These are phyloP conservation scores for Domatiomyces globalis DNA, from an alignment of 2,329 filamentous ascomycete genomes.

Conservation along the genomic window DNA sequence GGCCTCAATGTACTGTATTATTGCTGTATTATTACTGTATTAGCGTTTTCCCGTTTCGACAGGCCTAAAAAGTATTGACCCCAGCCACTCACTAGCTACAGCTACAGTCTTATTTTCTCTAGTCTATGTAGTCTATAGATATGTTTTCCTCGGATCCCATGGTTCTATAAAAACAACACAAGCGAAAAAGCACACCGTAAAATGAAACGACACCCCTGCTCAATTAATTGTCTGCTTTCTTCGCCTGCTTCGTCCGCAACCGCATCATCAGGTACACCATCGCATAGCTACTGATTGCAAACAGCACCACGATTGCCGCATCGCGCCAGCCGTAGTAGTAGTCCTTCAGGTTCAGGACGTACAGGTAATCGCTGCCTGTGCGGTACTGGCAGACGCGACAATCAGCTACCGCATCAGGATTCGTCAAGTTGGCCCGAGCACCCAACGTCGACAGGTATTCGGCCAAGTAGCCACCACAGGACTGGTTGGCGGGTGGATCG, in stretches of 20 bases:
- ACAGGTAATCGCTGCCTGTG: slow-evolving; percentile 45
- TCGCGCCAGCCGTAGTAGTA: slow-evolving; percentile 55
- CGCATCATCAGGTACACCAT: slow-evolving; percentile 32
- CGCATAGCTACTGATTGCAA: slow-evolving; percentile 41
- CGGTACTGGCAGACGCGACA: slow-evolving; percentile 50
- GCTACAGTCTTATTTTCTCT: no score
- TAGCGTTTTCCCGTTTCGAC: no score
- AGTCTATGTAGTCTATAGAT: no score
- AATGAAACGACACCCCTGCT: no score
- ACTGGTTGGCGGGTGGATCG: slow-evolving; percentile 32
- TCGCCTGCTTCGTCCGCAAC: slow-evolving; percentile 25
- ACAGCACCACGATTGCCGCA: slow-evolving; percentile 44
- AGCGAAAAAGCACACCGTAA: no score
- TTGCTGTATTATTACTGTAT: no score
- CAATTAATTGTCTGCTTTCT: slow-evolving; percentile 22
- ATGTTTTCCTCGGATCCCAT: no score
- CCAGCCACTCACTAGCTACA: no score
- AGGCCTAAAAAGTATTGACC: no score
- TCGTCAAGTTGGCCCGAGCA: slow-evolving; percentile 38
- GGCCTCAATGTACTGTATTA: no score
- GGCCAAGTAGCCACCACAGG: slow-evolving; percentile 45
- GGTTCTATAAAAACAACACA: no score
- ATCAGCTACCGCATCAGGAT: slow-evolving; percentile 41
- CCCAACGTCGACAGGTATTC: slow-evolving; percentile 34
- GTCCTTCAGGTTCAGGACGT: slow-evolving; percentile 43